Evolutionary conservation across 345 rosid genomes (phyloP), one percentile per base, ranked within the genome.

Genomic region (Erucastrum elatum): DNA sequence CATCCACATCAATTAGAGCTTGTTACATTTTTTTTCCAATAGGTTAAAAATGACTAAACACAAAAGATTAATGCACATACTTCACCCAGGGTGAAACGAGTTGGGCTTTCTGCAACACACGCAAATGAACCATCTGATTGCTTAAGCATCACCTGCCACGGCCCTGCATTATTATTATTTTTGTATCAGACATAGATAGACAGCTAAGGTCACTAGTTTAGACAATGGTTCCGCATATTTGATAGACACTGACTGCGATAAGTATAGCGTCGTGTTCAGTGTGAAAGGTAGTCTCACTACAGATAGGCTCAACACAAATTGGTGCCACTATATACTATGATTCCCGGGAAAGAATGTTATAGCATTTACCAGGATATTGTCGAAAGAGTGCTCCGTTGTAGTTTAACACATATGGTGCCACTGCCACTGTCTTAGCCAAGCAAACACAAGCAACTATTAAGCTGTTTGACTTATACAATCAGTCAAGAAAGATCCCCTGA

Each of bases 121-220:
- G 90, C 97, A 84, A 55, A 94, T 72, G 97, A 94, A 75, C 92
- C 87, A 85, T 94, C 94, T 76, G 91, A 58, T 80, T 92, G 97
- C 83, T 94, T 92, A 84, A 94, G 95, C 98, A 94, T 92, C 84
- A 92, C 98, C 83, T 94, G 98, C 98, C 98, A 94, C 75, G 98
- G 97, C 74, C 97, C 97, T 92, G 90, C 76, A 86, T 66, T 68
- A 75, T 33, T 30, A 31, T 27, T 61, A 37, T 16, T 44, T 49
- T 12, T 39, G 64, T 69, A 70, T 80, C 56, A 80, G 76, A 55
- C 8, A 64, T 64, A 31, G 9, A 55, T 21, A 41, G 25, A 17
- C 16, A 64, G 34, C 3, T 51, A 56, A 68, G 4, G 68, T n/a
- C 34, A 78, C 46, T 74, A 17, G 71, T 27, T 49, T 34, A 21